A percentile compares a stretch with the other conserved stretches of the same genome.
These are phyloP conservation scores for Cymbidium sinense DNA, from an alignment of 106 monocot genomes.

Conservation along the genomic window DNA sequence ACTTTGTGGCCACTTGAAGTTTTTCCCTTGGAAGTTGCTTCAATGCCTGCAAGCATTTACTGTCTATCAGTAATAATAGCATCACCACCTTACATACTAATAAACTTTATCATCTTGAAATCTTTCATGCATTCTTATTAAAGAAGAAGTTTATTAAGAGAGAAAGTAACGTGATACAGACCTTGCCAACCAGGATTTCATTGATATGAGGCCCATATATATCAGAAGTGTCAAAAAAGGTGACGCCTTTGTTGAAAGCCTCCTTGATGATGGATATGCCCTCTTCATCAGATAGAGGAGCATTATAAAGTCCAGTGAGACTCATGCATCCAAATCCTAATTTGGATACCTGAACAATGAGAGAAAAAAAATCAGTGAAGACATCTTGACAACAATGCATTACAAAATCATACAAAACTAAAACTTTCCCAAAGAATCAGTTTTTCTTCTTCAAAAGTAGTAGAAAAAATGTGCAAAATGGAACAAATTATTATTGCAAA, in stretches of 20 bases:
- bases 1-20: slow-evolving; percentile 36
- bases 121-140: background rate
- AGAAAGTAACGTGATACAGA: background rate
- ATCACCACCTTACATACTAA: background rate
- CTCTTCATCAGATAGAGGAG: slow-evolving; percentile 46
- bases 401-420: no score
- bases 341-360: slow-evolving; percentile 55
- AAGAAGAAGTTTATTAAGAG: background rate
- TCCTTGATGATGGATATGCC: slow-evolving; percentile 61
- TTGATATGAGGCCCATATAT: slow-evolving; percentile 62
- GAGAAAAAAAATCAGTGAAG: background rate
- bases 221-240: slow-evolving; percentile 85
- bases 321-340: slow-evolving; percentile 87
- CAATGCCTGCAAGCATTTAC: slow-evolving; percentile 19
- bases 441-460: no score
- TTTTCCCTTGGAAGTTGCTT: slow-evolving; percentile 46
- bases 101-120: background rate
- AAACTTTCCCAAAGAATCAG: no score
- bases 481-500: no score
- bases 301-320: slow-evolving; percentile 63
- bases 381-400: no score
- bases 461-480: no score
- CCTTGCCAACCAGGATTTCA: slow-evolving; percentile 81
- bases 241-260: slow-evolving; percentile 63
- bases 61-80: no score